A percentile compares a stretch with the other conserved stretches of the same genome.
These are phyloP conservation scores for Phytophthora nicotianae DNA, from an alignment of 352 stramenopile genomes.

Conservation along the genomic window DNA sequence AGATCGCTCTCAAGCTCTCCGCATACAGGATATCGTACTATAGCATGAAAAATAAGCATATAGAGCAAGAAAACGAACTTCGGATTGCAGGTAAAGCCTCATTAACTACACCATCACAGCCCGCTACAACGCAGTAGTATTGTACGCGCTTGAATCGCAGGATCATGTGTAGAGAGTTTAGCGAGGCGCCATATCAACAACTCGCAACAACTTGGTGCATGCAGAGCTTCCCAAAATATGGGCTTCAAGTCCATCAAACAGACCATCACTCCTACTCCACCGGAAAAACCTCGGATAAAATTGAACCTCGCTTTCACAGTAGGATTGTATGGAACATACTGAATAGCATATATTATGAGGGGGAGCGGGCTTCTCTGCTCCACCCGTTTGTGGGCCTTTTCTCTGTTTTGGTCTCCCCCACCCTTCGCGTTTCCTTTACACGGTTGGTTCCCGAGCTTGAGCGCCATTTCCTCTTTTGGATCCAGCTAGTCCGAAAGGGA, in stretches of 20 bases:
- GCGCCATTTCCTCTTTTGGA: conserved; percentile 70
- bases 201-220: too few relatives aligned
- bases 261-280: conserved; percentile 5
- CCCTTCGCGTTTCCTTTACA: conserved; percentile 13
- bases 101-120: not conserved
- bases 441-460: conserved; percentile 20
- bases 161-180: too few relatives aligned
- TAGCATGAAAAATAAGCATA: not conserved
- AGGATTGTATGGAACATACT: conserved; percentile 48
- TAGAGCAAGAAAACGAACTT: not conserved
- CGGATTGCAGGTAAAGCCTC: not conserved
- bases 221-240: conserved; percentile 6
- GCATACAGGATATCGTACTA: not conserved
- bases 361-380: conserved; percentile 48
- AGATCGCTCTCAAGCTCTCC: not conserved
- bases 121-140: not conserved
- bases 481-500: conserved; percentile 46
- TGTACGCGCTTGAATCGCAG: too few relatives aligned
- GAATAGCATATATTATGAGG: conserved; percentile 3
- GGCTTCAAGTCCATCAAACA: not conserved
- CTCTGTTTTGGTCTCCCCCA: conserved; percentile 24
- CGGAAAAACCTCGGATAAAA: conserved; percentile 41
- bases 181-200: too few relatives aligned
- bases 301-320: conserved; percentile 48
- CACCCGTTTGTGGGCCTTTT: conserved; percentile 59